A percentile compares a stretch with the other conserved stretches of the same genome.
Conservation (phyloP, 371 early-diverging fungal genomes). For the Cladochytrium tenue region DNA sequence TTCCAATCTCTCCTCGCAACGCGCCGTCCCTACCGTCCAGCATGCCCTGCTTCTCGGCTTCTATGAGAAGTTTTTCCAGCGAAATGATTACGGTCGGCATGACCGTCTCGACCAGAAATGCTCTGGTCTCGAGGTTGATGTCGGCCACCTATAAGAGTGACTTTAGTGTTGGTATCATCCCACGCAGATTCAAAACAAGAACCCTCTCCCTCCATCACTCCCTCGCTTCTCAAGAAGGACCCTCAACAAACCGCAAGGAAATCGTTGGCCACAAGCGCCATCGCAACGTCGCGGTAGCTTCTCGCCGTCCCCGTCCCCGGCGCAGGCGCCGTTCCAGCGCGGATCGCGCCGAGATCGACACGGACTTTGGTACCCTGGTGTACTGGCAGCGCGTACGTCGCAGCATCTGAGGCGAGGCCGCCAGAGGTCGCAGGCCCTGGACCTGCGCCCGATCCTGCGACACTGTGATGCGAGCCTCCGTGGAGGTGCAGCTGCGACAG, state of each 20-base stretch:
- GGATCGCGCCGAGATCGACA: neutral
- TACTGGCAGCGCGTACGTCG: neutral
- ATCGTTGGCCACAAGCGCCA: slow-evolving; percentile 3
- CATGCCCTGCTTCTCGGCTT: slow-evolving; percentile 27
- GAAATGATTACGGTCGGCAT: slow-evolving; percentile 47
- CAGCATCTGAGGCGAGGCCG: neutral
- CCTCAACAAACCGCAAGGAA: neutral
- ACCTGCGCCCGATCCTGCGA: neutral
- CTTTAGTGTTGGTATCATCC: too few relatives aligned
- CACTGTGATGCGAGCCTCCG: neutral
- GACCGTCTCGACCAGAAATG: slow-evolving; percentile 47
- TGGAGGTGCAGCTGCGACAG: neutral
- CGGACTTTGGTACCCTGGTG: neutral
- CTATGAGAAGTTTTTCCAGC: slow-evolving; percentile 43
- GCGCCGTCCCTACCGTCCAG: neutral
- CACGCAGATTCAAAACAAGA: too few relatives aligned
- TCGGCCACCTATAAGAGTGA: slow-evolving; percentile 26
- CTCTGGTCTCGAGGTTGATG: slow-evolving; percentile 40
- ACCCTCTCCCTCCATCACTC: too few relatives aligned
- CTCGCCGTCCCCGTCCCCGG: too few relatives aligned
- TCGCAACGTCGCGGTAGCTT: neutral
- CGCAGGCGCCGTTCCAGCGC: too few relatives aligned
- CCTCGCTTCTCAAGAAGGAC: neutral
- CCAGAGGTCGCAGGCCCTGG: neutral
- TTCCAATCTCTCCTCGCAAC: neutral